phyloP scores from a whole-genome alignment of 192 early-diverging fungal genomes.

The Phycomyces blakesleeanus region DNA sequence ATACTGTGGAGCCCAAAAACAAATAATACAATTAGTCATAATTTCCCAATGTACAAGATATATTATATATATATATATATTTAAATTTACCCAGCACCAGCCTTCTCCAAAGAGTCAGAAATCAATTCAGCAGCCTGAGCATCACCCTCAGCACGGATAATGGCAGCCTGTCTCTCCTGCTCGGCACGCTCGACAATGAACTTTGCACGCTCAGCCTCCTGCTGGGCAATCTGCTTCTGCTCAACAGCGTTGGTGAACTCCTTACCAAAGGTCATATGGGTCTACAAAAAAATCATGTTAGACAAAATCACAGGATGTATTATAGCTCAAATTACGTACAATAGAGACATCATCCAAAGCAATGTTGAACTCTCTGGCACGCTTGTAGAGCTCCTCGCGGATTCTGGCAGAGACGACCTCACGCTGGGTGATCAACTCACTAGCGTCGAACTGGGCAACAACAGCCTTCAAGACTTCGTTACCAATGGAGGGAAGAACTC shows the following conservation, averaged over 20 bases:
- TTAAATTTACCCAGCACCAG: slow-evolving; percentile 66
- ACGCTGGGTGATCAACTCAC: slow-evolving; percentile 97
- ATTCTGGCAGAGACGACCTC: slow-evolving; percentile 90
- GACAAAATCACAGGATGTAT: not conserved
- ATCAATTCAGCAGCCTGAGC: slow-evolving; percentile 91
- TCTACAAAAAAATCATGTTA: slow-evolving; percentile 44
- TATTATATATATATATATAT: not conserved
- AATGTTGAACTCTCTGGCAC: slow-evolving; percentile 94
- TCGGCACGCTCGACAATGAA: slow-evolving; percentile 97
- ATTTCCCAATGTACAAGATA: not conserved
- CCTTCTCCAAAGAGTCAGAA: slow-evolving; percentile 85
- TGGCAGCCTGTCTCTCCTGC: slow-evolving; percentile 94
- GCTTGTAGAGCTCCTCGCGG: slow-evolving; percentile 86
- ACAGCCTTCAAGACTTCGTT: slow-evolving; percentile 98
- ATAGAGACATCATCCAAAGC: slow-evolving; percentile 97
- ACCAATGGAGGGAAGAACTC: slow-evolving; percentile 95
- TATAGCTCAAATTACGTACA: slow-evolving; percentile 45
- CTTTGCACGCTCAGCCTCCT: slow-evolving; percentile 97
- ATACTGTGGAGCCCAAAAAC: slow-evolving; percentile 30
- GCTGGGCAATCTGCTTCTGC: slow-evolving; percentile 98
- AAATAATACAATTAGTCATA: not conserved
- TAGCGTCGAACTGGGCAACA: slow-evolving; percentile 97
- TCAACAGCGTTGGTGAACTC: slow-evolving; percentile 99
- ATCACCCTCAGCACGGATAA: slow-evolving; percentile 98
- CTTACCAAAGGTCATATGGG: slow-evolving; percentile 97